Percentiles rank a stretch among this genome's conserved stretches.
Evolutionary conservation across 1,284 basidiomycete species (phyloP).

Genomic region (Melampsora abietis-canadensis): DNA sequence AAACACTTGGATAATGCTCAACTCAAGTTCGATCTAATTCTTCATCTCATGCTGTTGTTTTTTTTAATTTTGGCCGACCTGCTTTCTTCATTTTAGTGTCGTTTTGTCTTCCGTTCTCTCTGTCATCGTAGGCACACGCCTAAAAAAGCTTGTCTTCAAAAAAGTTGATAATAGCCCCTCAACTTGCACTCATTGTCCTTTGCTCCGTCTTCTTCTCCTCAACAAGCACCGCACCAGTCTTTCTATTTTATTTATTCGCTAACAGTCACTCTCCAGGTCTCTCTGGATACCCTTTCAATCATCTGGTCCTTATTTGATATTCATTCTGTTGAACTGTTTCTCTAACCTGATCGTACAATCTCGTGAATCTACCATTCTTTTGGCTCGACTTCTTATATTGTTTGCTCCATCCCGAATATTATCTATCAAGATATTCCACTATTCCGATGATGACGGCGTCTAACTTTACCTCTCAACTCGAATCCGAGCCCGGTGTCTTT

Average conservation of each 20-base stretch:
- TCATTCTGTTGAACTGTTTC: conserved; percentile 10
- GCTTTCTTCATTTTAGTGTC: neutral
- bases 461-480: neutral
- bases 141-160: neutral
- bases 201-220: neutral
- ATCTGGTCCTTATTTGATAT: conserved; percentile 14
- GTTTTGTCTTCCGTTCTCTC: neutral
- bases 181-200: neutral
- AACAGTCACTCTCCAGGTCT: conserved; percentile 4
- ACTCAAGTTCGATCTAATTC: neutral
- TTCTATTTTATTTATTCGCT: conserved; percentile 7
- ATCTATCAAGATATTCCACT: neutral
- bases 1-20: neutral
- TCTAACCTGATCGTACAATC: conserved; percentile 9
- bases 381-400: conserved; percentile 6
- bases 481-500: conserved; percentile 1
- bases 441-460: neutral
- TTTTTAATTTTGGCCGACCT: neutral
- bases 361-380: conserved; percentile 10
- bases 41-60: conserved; percentile 4
- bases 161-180: neutral
- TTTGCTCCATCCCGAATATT: neutral
- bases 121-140: neutral
- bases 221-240: neutral
- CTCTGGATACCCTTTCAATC: conserved; percentile 8